Base-by-base conservation (phyloP, 1,284 basidiomycete genomes). In the Moesziomyces sp. region DNA sequence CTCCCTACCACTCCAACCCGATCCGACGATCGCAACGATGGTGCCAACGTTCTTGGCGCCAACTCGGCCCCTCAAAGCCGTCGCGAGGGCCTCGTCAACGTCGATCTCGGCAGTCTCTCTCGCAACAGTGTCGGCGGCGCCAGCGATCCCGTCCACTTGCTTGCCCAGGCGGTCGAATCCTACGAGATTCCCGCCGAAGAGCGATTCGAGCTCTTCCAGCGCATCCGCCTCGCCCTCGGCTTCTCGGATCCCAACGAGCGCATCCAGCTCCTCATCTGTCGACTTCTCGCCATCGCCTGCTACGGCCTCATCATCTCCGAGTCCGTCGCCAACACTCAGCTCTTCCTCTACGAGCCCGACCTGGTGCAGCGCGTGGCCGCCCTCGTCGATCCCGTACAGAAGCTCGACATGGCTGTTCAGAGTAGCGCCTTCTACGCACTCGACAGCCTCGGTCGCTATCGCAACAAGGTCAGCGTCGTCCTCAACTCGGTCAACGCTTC, bases 311-410 rank as follows among this genome's bases (percentile, higher is more conserved):
- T 67, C 30, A 74, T 73, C 30, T 50, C 58, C 56, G 96, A 99
- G 84, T 88, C 88, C 30, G 89, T 90, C 79, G 92, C 92, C 5
- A 88, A 90, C 60, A 90, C 91, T 2, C 90, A 91, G 14, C 87
- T 98, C 47, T 97, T 98, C 86, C 87, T 97, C 21, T 96, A 94
- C 82, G 96, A 99, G 84, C 95, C 96, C 18, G 93, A 96, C 78
- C 87, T 99, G 16, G 71, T 83, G n/a, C 68, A 58, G 52, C 69
- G 75, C 45, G 62, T 77, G 33, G 81, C 78, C 5, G 71, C 68
- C 5, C 64, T 84, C 18, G 54, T 80, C 45, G 74, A 77, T 19
- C 75, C 78, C 1, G 58, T 61, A 7, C 53, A 65, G 38, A 52
- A 54, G 33, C 49, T 73, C 42, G 67, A 75, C 46, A 66, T 75